Percentiles rank a stretch among this genome's conserved stretches.
Evolutionary conservation across 768 basidiomycete species (phyloP).

Genomic region (Suillus discolor): DNA sequence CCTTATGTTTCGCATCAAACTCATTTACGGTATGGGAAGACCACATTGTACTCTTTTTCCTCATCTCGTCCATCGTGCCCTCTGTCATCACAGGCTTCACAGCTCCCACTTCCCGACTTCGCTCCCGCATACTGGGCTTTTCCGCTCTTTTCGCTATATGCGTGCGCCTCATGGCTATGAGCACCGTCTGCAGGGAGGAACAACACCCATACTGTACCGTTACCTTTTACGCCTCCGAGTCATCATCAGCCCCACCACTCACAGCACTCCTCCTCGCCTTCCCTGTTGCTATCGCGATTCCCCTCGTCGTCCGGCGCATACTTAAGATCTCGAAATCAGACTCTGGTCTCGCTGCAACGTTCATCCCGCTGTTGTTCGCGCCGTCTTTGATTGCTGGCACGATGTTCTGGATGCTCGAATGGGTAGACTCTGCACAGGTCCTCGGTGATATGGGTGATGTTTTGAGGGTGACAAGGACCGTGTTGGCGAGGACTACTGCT

Average conservation of each 20-base stretch:
- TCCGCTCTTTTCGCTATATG: constrained; percentile 64
- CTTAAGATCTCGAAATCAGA: constrained; percentile 73
- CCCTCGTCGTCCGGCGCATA: constrained; percentile 56
- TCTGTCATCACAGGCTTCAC: constrained; percentile 61
- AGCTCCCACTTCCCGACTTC: constrained; percentile 70
- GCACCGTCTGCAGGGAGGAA: constrained; percentile 93
- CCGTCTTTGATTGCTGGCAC: constrained; percentile 61
- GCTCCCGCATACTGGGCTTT: constrained; percentile 75
- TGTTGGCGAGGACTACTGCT: constrained; percentile 60
- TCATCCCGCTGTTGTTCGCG: constrained; percentile 61
- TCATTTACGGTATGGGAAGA: constrained; percentile 99
- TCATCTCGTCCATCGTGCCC: constrained; percentile 64
- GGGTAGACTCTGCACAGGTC: constrained; percentile 59
- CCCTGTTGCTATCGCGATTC: constrained; percentile 57
- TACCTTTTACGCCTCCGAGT: constrained; percentile 83
- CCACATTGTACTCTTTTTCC: constrained; percentile 72
- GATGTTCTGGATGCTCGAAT: constrained; percentile 82
- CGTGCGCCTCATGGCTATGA: constrained; percentile 74
- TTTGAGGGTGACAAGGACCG: constrained; percentile 58
- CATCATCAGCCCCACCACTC: constrained; percentile 64
- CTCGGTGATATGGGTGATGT: constrained; percentile 43
- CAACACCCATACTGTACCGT: constrained; percentile 88
- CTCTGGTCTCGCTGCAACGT: constrained; percentile 66
- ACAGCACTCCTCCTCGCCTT: constrained; percentile 60
- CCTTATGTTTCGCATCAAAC: constrained; percentile 84